phyloP scores from a whole-genome alignment of 345 rosid species.

The Populus tremula region DNA sequence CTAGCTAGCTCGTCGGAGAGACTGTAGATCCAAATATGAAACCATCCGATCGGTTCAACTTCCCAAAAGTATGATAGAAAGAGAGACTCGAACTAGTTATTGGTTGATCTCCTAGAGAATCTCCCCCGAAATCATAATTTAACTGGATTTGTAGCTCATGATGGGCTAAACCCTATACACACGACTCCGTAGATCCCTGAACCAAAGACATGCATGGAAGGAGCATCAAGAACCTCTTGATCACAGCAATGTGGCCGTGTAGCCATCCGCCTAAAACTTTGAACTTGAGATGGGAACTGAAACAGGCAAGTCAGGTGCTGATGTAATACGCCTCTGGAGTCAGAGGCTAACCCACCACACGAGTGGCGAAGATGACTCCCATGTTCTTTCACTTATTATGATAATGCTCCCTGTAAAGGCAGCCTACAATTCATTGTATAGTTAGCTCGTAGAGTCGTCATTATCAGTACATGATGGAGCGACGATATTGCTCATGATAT shows the following conservation, averaged over 20 bases:
- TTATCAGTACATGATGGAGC: background rate
- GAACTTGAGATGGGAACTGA: background rate
- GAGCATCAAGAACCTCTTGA: background rate
- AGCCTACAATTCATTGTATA: background rate
- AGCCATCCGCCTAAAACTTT: background rate
- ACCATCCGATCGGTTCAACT: background rate
- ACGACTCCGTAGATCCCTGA: background rate
- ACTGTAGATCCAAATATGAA: background rate
- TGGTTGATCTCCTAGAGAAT: background rate
- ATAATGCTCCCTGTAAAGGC: background rate
- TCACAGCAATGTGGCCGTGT: background rate
- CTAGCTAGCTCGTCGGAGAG: constrained; percentile 3
- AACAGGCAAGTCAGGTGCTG: background rate
- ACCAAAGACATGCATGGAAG: background rate
- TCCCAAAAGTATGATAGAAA: background rate
- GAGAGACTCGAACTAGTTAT: background rate
- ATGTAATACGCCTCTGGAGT: background rate
- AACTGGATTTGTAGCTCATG: background rate
- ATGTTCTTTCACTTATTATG: background rate
- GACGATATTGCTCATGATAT: background rate
- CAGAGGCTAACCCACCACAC: constrained; percentile 16
- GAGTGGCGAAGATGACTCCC: background rate
- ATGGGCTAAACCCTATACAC: background rate
- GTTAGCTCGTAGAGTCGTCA: background rate
- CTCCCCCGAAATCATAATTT: background rate